Conservation (phyloP, 2,329 filamentous ascomycete species). For the Leptosphaerulina australis region DNA sequence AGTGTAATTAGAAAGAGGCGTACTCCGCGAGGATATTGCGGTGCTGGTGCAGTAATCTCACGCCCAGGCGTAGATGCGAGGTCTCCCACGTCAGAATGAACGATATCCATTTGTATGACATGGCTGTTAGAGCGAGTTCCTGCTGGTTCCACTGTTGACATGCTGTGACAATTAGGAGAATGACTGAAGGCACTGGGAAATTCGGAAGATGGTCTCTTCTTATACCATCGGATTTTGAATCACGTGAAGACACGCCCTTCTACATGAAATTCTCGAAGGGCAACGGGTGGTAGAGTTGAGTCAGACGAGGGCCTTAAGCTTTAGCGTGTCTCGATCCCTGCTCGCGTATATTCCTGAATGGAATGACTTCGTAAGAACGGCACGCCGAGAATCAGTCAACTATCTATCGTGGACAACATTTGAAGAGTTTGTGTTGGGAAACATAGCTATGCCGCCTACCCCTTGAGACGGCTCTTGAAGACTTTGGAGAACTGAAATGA, state of each 20-base stretch:
- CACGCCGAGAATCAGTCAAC: too few relatives aligned
- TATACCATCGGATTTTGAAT: neutral
- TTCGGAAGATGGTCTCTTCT: neutral
- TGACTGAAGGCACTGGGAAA: neutral
- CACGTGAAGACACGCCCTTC: conserved; percentile 2
- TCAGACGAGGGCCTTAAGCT: neutral
- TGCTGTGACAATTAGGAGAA: neutral
- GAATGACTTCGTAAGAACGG: too few relatives aligned
- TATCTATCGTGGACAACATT: too few relatives aligned
- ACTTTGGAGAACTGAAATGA: too few relatives aligned
- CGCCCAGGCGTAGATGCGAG: neutral
- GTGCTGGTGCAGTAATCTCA: neutral
- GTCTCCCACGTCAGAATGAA: neutral
- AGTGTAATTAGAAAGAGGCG: conserved; percentile 34
- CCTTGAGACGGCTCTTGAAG: too few relatives aligned
- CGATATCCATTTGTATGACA: conserved; percentile 3
- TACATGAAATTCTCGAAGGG: too few relatives aligned
- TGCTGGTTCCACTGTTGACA: conserved; percentile 1
- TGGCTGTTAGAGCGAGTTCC: neutral
- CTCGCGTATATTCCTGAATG: too few relatives aligned
- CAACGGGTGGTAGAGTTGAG: neutral
- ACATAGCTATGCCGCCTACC: too few relatives aligned
- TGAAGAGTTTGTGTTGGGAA: too few relatives aligned
- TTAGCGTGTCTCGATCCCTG: too few relatives aligned
- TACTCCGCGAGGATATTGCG: conserved; percentile 28